Conservation (phyloP, 2,329 filamentous ascomycete genomes). For the Aspergillus sergii region DNA sequence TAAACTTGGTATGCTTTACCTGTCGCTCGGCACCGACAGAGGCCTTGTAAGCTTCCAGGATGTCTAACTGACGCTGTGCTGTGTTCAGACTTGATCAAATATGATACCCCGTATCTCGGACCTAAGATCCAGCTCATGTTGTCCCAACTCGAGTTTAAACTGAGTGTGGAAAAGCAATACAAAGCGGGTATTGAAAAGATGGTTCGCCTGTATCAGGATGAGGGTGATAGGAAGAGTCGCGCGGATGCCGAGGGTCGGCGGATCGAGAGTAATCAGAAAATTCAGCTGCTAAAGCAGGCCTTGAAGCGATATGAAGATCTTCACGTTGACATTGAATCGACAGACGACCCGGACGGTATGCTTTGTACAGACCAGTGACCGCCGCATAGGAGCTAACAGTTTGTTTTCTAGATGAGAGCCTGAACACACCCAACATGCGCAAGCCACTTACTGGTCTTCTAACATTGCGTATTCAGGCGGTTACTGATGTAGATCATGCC, state of each 20-base stretch:
- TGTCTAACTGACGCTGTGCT: conserved; percentile 12
- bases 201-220: conserved; percentile 96
- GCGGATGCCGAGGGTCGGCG: conserved; percentile 86
- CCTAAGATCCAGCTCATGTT: conserved; percentile 99
- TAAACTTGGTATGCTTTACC: conserved; percentile 74
- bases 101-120: conserved; percentile 91
- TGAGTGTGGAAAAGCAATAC: conserved; percentile 98
- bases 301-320: conserved; percentile 96
- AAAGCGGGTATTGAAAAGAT: conserved; percentile 99
- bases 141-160: conserved; percentile 97
- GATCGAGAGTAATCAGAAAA: conserved; percentile 97
- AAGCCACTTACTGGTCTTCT: conserved; percentile 95
- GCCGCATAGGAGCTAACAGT: conserved; percentile 29
- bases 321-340: conserved; percentile 85
- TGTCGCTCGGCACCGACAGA: background rate
- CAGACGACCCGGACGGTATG: conserved; percentile 78
- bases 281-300: conserved; percentile 90
- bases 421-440: conserved; percentile 90
- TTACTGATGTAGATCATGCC: conserved; percentile 94
- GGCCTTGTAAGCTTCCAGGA: background rate
- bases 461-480: conserved; percentile 79
- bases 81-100: conserved; percentile 87
- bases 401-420: conserved; percentile 75
- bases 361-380: background rate
- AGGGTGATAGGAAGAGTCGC: conserved; percentile 94